Base-by-base conservation (phyloP, 1,284 basidiomycete species). In the Trichosporon coremiiforme region DNA sequence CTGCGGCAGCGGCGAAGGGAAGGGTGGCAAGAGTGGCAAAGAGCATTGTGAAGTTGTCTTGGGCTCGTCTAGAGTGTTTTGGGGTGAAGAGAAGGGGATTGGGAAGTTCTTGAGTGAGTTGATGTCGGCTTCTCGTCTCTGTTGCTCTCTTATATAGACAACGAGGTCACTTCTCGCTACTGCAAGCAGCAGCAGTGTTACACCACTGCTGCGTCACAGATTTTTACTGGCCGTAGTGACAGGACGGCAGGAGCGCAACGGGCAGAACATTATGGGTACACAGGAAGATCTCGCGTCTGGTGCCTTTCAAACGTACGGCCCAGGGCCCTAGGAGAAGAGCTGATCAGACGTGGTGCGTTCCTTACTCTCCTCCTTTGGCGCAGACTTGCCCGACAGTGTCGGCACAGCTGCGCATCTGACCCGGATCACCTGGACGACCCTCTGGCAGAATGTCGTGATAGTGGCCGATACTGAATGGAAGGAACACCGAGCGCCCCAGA, bases 401-500 rank as follows among this genome's bases (percentile, higher is more conserved):
- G 29, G 17, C 13, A 31, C 57, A 2, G 15, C 57, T 33, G 57
- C 57, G 15, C 57, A 17, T 17, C 57, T 33, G 57, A 17, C 15
- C 29, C 47, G 47, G 47, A 22, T 20, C 47, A 53, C 9, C 47
- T 53, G 47, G 47, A 22, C 47, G 8, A 22, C 47, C 8, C 47
- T 22, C 3, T 20, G 20, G 6, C 5, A 22, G 47, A 22, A 22
- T 53, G 47, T 22, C 47, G 47, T 22, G 47, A 53, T 53, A 20
- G 4, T 47, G n/a, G n/a, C 6, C 15, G 45, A 17, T 15, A 53
- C n/a, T 53, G 47, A 53, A 53, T 53, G 47, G 47, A 22, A 53
- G 47, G 47, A 53, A 53, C 47, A 53, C 22, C 57, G 57, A 60
- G 57, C 31, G 57, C 57, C 57, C 57, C 57, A 60, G 57, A 60